These are phyloP conservation scores for Psidium guajava DNA, from an alignment of 345 rosid species.

Conservation along the genomic window DNA sequence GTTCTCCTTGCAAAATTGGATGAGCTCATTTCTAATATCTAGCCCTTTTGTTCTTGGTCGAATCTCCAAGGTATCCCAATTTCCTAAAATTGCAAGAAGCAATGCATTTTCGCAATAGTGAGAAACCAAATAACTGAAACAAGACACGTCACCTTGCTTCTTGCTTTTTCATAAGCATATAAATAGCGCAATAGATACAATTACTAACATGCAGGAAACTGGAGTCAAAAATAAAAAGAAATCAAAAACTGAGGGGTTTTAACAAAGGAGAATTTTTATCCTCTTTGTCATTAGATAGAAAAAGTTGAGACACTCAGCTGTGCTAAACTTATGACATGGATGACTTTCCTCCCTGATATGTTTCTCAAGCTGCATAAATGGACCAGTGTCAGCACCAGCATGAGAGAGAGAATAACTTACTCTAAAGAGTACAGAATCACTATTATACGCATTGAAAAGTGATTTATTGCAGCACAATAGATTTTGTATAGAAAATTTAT, in stretches of 20 bases:
- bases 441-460: not conserved
- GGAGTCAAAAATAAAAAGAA: too few relatives aligned
- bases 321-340: constrained; percentile 85
- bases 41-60: constrained; percentile 67
- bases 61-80: constrained; percentile 76
- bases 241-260: not conserved
- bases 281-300: not conserved
- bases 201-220: not conserved
- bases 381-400: not conserved
- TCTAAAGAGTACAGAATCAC: not conserved
- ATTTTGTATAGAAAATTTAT: not conserved
- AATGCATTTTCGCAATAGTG: not conserved
- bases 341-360: constrained; percentile 65
- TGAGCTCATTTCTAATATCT: constrained; percentile 73
- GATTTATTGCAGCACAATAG: not conserved
- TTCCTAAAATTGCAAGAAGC: constrained; percentile 29
- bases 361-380: constrained; percentile 52
- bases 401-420: not conserved
- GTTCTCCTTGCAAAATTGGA: constrained; percentile 64
- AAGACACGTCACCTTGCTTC: not conserved
- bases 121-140: not conserved
- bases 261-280: not conserved
- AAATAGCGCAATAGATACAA: not conserved
- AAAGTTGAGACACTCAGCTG: constrained; percentile 37
- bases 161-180: not conserved